These are phyloP conservation scores for Aaosphaeria pasadenensis DNA, from an alignment of 2,329 filamentous ascomycete genomes.

Conservation along the genomic window DNA sequence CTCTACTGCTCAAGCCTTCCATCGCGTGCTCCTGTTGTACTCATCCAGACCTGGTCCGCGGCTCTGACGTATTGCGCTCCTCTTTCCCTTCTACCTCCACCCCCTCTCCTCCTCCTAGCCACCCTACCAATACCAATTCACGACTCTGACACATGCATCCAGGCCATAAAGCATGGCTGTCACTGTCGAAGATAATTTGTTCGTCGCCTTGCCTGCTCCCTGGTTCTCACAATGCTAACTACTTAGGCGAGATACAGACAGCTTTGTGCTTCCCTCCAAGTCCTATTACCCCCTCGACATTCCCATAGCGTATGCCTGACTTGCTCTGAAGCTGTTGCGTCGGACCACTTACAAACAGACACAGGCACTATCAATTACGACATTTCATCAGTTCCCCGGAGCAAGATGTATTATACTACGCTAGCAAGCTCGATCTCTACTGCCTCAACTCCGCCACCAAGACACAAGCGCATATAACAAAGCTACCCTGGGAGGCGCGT, in stretches of 20 bases:
- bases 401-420: slow-evolving; percentile 79
- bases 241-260: slow-evolving; percentile 43
- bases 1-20: too few relatives aligned
- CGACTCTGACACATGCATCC: slow-evolving; percentile 7
- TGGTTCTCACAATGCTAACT: slow-evolving; percentile 11
- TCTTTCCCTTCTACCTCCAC: slow-evolving; percentile 3
- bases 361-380: slow-evolving; percentile 81
- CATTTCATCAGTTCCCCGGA: slow-evolving; percentile 83
- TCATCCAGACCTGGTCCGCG: not conserved
- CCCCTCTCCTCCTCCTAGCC: slow-evolving; percentile 9
- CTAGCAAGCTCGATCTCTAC: slow-evolving; percentile 63
- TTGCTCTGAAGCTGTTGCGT: not conserved
- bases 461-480: slow-evolving; percentile 70
- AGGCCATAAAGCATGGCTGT: slow-evolving; percentile 35
- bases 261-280: slow-evolving; percentile 44
- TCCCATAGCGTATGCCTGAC: slow-evolving; percentile 41
- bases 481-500: slow-evolving; percentile 68
- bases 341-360: slow-evolving; percentile 9
- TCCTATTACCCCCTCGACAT: slow-evolving; percentile 49
- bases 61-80: slow-evolving; percentile 9
- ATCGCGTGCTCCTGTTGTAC: too few relatives aligned
- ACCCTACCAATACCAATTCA: not conserved
- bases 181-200: slow-evolving; percentile 39
- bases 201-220: slow-evolving; percentile 2
- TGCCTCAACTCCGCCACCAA: slow-evolving; percentile 62